Evolutionary conservation across 1,284 basidiomycete genomes (phyloP).

Genomic region (Cryptococcus hybrid): DNA sequence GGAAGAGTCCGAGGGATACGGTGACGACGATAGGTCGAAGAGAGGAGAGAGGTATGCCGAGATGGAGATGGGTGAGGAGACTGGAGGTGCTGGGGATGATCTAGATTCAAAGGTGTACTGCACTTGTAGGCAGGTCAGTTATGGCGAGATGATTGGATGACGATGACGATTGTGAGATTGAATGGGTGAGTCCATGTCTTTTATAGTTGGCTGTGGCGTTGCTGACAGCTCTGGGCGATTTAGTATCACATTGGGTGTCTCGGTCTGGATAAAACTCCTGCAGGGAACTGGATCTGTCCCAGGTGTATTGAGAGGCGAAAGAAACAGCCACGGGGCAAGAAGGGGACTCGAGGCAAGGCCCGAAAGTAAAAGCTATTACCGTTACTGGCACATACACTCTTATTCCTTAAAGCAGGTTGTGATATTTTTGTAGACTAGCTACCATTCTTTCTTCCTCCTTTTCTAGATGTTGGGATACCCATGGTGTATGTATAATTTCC

Average conservation of each 20-base stretch:
- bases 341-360: constrained; percentile 19
- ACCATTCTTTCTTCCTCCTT: not conserved
- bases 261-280: constrained; percentile 66
- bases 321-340: constrained; percentile 32
- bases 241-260: constrained; percentile 86
- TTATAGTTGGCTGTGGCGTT: not conserved
- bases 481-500: too few species aligned
- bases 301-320: constrained; percentile 48
- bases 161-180: constrained; percentile 74
- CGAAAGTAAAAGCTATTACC: constrained; percentile 9
- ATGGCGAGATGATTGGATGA: constrained; percentile 95
- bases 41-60: not conserved
- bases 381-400: not conserved
- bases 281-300: constrained; percentile 79
- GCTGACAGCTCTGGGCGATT: not conserved
- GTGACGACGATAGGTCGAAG: not conserved
- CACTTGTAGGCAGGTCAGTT: constrained; percentile 75
- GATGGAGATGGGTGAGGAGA: constrained; percentile 8
- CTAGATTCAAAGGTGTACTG: constrained; percentile 74
- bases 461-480: too few species aligned
- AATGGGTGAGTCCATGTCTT: constrained; percentile 72
- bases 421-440: not conserved
- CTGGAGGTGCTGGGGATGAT: constrained; percentile 19
- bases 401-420: not conserved
- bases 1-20: constrained; percentile 18